Percentiles rank a stretch among this genome's conserved stretches.
Conservation (phyloP, 805 yeast genomes). For the Suhomyces pyralidae region DNA sequence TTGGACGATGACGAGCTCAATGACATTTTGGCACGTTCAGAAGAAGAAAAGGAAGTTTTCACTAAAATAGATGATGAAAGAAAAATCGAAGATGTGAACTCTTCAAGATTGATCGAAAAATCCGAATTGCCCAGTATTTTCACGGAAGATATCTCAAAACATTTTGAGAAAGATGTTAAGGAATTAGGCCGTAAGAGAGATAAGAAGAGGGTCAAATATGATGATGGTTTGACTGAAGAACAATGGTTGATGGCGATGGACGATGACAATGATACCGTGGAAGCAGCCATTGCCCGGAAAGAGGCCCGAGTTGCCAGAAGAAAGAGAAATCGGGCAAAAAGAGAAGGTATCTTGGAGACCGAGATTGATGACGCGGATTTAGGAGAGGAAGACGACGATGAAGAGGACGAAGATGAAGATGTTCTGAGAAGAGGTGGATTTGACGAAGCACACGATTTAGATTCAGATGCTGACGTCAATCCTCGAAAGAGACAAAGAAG, state of each 20-base stretch:
- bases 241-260: conserved; percentile 64
- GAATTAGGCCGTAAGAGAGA: conserved; percentile 26
- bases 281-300: conserved; percentile 55
- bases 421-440: conserved; percentile 2
- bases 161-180: conserved; percentile 23
- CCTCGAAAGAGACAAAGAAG: conserved; percentile 9
- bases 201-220: conserved; percentile 25
- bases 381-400: conserved; percentile 25
- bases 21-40: conserved; percentile 67
- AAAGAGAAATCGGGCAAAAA: conserved; percentile 22
- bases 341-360: conserved; percentile 14
- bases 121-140: conserved; percentile 24
- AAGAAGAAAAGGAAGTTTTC: conserved; percentile 56
- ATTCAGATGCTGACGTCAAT: conserved; percentile 13
- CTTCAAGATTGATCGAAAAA: conserved; percentile 19
- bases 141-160: conserved; percentile 26
- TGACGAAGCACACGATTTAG: conserved; percentile 24
- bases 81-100: conserved; percentile 20
- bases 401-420: conserved; percentile 15
- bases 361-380: conserved; percentile 21
- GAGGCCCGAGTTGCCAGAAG: conserved; percentile 42
- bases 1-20: conserved; percentile 71
- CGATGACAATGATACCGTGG: conserved; percentile 62
- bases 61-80: conserved; percentile 61
- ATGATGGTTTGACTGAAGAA: conserved; percentile 47